Conservation (phyloP, 257 asterid genomes). For the Nicotiana tabacum region DNA sequence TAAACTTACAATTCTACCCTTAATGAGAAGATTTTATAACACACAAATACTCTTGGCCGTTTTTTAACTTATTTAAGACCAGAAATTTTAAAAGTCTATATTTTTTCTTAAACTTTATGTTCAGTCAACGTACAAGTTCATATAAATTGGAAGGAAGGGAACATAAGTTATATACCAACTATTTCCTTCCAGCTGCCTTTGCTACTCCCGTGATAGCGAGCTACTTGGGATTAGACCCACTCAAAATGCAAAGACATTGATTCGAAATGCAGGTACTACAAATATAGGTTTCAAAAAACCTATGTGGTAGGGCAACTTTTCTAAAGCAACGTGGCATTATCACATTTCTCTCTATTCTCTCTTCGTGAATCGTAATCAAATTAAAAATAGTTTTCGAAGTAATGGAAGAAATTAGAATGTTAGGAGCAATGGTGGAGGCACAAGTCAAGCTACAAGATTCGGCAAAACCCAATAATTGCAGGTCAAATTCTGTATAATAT, state of each 20-base stretch:
- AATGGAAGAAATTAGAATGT: not conserved
- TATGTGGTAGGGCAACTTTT: not conserved
- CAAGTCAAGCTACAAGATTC: too few relatives aligned
- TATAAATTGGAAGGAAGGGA: too few relatives aligned
- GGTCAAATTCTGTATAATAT: too few relatives aligned
- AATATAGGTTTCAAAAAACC: not conserved
- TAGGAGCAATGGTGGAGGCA: not conserved
- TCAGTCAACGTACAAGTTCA: too few relatives aligned
- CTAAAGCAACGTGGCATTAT: not conserved
- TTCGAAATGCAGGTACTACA: not conserved
- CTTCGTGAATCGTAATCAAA: not conserved
- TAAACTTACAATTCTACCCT: too few relatives aligned
- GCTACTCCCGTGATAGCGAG: conserved; percentile 1
- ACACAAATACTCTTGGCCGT: too few relatives aligned
- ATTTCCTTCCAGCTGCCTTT: not conserved
- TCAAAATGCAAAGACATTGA: not conserved
- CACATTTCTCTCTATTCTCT: not conserved
- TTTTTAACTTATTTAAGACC: too few relatives aligned
- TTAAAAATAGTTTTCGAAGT: not conserved
- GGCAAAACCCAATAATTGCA: too few relatives aligned
- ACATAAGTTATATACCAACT: not conserved
- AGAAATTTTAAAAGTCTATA: too few relatives aligned
- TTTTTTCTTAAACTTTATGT: too few relatives aligned
- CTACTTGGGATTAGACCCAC: conserved; percentile 1
- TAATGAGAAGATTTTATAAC: too few relatives aligned